These are phyloP conservation scores for Penicillium turbatum DNA, from an alignment of 495 filamentous ascomycete species.

Conservation along the genomic window DNA sequence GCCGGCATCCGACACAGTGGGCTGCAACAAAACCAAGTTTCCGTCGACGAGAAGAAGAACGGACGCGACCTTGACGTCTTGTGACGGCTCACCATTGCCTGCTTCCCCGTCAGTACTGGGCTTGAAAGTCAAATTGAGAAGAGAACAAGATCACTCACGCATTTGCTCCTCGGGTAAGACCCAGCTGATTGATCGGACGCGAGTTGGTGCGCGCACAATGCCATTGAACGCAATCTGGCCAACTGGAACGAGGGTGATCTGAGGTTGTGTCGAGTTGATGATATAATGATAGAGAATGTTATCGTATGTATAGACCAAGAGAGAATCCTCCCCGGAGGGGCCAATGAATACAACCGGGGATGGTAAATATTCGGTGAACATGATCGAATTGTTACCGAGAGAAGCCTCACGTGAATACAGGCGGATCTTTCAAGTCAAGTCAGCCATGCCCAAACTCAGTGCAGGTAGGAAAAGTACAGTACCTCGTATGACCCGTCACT, in stretches of 20 bases:
- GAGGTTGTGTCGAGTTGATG: slow-evolving; percentile 63
- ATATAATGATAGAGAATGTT: slow-evolving; percentile 95
- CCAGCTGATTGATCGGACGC: slow-evolving; percentile 93
- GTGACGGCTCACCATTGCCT: slow-evolving; percentile 88
- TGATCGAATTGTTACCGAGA: slow-evolving; percentile 65
- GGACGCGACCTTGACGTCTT: slow-evolving; percentile 91
- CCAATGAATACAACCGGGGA: slow-evolving; percentile 83
- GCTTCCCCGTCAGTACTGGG: slow-evolving; percentile 17
- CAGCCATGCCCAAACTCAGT: neutral
- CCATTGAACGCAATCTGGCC: slow-evolving; percentile 96
- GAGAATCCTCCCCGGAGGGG: slow-evolving; percentile 84
- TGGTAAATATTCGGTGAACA: slow-evolving; percentile 72
- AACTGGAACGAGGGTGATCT: slow-evolving; percentile 79
- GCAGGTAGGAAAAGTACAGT: slow-evolving; percentile 6
- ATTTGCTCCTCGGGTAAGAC: slow-evolving; percentile 89
- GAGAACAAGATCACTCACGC: slow-evolving; percentile 41
- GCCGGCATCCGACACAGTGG: slow-evolving; percentile 68
- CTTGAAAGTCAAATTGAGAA: neutral
- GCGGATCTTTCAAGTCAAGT: slow-evolving; percentile 54
- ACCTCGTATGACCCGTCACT: slow-evolving; percentile 76
- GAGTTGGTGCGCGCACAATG: slow-evolving; percentile 86
- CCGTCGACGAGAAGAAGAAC: slow-evolving; percentile 94
- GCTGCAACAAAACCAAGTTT: slow-evolving; percentile 89
- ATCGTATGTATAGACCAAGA: slow-evolving; percentile 94
- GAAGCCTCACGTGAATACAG: slow-evolving; percentile 83